Percentiles rank a stretch among this genome's conserved stretches.
These are phyloP conservation scores for Pseudocercospora macadamiae DNA, from an alignment of 2,329 filamentous ascomycete species.

Conservation along the genomic window DNA sequence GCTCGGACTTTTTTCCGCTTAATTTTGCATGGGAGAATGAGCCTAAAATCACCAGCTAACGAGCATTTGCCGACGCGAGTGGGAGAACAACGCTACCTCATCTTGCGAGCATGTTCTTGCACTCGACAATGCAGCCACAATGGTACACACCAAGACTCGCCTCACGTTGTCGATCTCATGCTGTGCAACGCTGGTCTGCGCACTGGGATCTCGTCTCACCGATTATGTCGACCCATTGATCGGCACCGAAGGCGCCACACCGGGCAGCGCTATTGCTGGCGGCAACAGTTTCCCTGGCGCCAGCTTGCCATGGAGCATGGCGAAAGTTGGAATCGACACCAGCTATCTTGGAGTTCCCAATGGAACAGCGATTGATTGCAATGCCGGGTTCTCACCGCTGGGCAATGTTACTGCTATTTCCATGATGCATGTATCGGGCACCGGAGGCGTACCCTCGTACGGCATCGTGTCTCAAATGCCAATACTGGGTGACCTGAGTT, in stretches of 20 bases:
- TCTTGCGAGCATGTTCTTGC: background rate
- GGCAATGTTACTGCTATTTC: conserved; percentile 45
- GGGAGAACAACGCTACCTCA: too few species aligned
- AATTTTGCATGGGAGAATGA: too few species aligned
- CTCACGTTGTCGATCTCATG: background rate
- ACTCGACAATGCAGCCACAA: background rate
- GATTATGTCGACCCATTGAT: conserved; percentile 51
- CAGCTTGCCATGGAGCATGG: conserved; percentile 44
- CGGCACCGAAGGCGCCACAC: conserved; percentile 50
- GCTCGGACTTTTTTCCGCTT: too few species aligned
- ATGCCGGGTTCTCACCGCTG: conserved; percentile 47
- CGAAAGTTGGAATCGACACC: conserved; percentile 46
- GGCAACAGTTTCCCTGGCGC: conserved; percentile 46
- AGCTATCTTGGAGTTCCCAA: conserved; percentile 34
- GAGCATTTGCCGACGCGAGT: too few species aligned
- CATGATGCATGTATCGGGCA: conserved; percentile 44
- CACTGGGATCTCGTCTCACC: conserved; percentile 1
- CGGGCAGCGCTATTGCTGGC: conserved; percentile 42
- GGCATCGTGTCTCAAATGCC: conserved; percentile 47
- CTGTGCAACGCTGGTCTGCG: background rate
- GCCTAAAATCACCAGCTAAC: too few species aligned
- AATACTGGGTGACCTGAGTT: conserved; percentile 42
- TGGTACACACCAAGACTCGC: background rate
- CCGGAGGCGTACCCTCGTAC: conserved; percentile 40
- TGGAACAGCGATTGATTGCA: conserved; percentile 33